Evolutionary conservation across 768 basidiomycete genomes (phyloP).

Genomic region (Auriscalpium vulgare): DNA sequence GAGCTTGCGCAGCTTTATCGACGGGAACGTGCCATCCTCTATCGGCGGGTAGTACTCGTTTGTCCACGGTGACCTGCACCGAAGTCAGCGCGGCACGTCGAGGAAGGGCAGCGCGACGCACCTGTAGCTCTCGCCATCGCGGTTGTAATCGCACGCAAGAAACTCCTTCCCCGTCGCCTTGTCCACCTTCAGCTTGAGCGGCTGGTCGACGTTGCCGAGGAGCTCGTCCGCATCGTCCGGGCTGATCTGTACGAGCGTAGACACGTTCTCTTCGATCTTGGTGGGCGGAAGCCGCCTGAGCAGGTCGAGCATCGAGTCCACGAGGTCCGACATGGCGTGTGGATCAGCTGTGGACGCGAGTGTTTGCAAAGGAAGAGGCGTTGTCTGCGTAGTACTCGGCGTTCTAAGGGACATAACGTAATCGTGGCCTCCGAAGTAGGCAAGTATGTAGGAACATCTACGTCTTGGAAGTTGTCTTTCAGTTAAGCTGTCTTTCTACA

Average conservation of each 20-base stretch:
- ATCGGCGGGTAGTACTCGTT: constrained; percentile 91
- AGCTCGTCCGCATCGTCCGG: constrained; percentile 96
- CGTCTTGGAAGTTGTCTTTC: no score
- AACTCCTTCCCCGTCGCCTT: constrained; percentile 79
- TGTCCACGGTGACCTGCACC: constrained; percentile 89
- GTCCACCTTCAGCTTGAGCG: constrained; percentile 76
- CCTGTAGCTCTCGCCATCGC: constrained; percentile 89
- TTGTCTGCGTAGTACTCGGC: no score
- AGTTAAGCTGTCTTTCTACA: no score
- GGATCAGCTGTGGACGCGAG: not conserved
- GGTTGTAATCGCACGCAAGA: constrained; percentile 89
- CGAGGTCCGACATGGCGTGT: constrained; percentile 57
- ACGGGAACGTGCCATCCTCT: constrained; percentile 84
- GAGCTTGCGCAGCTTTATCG: constrained; percentile 77
- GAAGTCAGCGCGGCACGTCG: not conserved
- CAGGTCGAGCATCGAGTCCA: constrained; percentile 92
- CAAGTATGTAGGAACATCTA: no score
- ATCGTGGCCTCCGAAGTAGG: no score
- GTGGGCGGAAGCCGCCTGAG: constrained; percentile 94
- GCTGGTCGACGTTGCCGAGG: constrained; percentile 90
- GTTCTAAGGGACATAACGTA: no score
- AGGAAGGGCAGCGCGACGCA: constrained; percentile 19
- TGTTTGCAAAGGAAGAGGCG: no score
- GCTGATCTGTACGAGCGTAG: constrained; percentile 69
- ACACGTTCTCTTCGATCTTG: constrained; percentile 79